Evolutionary conservation across 768 basidiomycete species (phyloP).

Genomic region (Phylloporus sp.): DNA sequence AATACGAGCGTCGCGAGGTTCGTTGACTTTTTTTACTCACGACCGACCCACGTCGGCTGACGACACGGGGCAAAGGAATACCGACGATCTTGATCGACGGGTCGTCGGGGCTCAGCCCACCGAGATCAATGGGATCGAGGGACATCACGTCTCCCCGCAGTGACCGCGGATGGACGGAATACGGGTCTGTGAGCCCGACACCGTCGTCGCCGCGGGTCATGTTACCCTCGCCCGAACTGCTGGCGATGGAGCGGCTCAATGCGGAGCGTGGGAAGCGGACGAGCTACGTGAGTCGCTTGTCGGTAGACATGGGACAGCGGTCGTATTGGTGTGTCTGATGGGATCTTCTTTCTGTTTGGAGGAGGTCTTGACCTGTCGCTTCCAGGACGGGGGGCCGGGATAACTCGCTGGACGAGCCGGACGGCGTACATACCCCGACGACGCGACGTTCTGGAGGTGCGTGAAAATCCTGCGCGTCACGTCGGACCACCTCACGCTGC

Average conservation of each 20-base stretch:
- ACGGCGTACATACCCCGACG: background rate
- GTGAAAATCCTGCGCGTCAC: background rate
- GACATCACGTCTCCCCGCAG: slow-evolving; percentile 47
- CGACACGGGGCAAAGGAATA: slow-evolving; percentile 42
- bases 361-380: too few relatives aligned
- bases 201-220: slow-evolving; percentile 9
- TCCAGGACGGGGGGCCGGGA: background rate
- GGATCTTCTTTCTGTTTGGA: too few relatives aligned
- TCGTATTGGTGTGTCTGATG: background rate
- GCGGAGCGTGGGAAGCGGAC: background rate
- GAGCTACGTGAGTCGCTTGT: background rate
- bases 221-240: slow-evolving; percentile 14
- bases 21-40: background rate
- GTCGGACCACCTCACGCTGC: too few relatives aligned
- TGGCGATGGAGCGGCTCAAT: too few relatives aligned
- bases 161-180: slow-evolving; percentile 1
- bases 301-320: background rate
- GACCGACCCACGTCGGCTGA: background rate
- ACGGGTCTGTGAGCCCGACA: slow-evolving; percentile 2
- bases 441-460: background rate
- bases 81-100: slow-evolving; percentile 65
- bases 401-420: background rate
- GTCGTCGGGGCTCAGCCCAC: slow-evolving; percentile 10
- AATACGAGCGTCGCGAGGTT: slow-evolving; percentile 36
- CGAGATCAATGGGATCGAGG: slow-evolving; percentile 42